Evolutionary conservation across 139 green algal genomes (phyloP), one percentile per base, ranked within the genome.

Genomic region (Micractinium sp.): DNA sequence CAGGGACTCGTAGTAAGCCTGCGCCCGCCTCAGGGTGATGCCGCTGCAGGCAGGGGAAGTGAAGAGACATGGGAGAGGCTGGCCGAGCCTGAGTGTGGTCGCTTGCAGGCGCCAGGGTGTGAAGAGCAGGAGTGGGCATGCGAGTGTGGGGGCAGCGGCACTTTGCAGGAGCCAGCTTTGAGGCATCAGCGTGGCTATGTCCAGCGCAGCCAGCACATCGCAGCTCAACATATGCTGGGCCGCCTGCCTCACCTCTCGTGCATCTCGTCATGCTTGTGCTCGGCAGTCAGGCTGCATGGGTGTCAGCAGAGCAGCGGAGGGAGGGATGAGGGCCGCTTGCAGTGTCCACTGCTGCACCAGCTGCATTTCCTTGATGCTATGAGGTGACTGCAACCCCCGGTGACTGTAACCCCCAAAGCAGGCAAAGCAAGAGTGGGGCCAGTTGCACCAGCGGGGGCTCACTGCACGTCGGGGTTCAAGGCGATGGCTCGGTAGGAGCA

Each of bases 401-500:
- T n/a, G n/a, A n/a, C n/a, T n/a, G n/a, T n/a, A n/a, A n/a, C n/a
- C n/a, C n/a, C n/a, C n/a, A n/a, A n/a, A n/a, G n/a, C n/a, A n/a
- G n/a, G n/a, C n/a, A n/a, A n/a, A n/a, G n/a, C n/a, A n/a, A n/a
- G n/a, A n/a, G n/a, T n/a, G n/a, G n/a, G 47, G 47, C 47, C 7
- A 16, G 47, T 56, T 56, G 47, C 47, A 56, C 7, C 47, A 56
- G 47, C 47, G 47, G 47, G 47, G 9, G 47, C 71, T 77, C 71
- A 77, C 71, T 80, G 74, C 12, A 80, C 74, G 19, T 80, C 74
- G 3, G 74, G 74, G 74, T 80, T 80, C 33, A 53, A 16, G 1
- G 33, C n/a, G 33, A 80, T 80, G 74, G 74, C 74, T 9, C 74
- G n/a, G 74, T 80, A 80, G 74, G 74, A 80, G 74, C 74, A 80